Evolutionary conservation across 1,284 basidiomycete species (phyloP), one percentile per base, ranked within the genome.

Genomic region (Puccinia horiana): DNA sequence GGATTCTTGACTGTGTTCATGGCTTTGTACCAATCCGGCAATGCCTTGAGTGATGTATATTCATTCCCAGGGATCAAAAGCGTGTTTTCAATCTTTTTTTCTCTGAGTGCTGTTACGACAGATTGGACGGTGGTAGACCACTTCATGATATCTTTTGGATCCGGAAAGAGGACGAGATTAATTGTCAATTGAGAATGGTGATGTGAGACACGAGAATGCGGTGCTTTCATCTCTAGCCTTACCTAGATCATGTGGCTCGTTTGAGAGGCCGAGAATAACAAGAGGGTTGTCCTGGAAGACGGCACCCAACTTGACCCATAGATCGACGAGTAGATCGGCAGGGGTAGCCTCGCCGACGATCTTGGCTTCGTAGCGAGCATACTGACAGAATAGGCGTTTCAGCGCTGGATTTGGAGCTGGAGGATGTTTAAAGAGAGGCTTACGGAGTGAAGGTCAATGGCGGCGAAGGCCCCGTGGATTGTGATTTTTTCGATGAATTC

Each of bases 1-100:
- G 78, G 78, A 42, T 80, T 80, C 37, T 72, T 73, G n/a, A 80
- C 63, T 20, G 14, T 12, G n/a, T 58, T 56, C 63, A 80, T 67
- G 37, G 35, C 56, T 12, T 35, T 54, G 37, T 80, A 80, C 52
- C 63, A 65, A 20, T 58, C 16, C 35, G 65, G 67, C 37, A 80
- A 80, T 14, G 52, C 12, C 52, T 70, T 54, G 23, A 80, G 3
- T 6, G 52, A 29, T 16, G 52, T 44, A 16, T 42, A 80, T 1
- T 58, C 40, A 6, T 20, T 61, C 8, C 78, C 78, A 37, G 78
- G 69, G 12, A 80, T 70, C 2, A 73, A 35, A 11, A 80, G 37
- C 18, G 44, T 18, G 37, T 80, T 80, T 0, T 72, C 1, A 20
- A 37, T 47, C 2, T 65, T 35, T 3, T 65, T 47, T 26, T 32